Percentiles rank a stretch among this genome's conserved stretches.
phyloP scores from a whole-genome alignment of 2,329 filamentous ascomycete genomes.

The Curvularia verruculosa region DNA sequence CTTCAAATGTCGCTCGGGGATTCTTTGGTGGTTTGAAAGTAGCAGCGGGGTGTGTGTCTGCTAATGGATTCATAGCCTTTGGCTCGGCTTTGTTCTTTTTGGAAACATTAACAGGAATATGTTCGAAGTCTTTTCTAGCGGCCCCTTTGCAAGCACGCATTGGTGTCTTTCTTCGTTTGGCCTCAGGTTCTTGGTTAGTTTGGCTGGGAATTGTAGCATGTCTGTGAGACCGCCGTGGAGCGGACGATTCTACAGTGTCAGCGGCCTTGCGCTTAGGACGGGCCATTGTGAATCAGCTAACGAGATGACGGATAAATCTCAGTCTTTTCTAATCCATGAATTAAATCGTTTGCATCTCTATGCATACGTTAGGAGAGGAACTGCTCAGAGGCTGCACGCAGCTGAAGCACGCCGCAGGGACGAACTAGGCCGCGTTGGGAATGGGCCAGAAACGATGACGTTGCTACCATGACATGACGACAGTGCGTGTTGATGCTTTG shows the following conservation, averaged over 20 bases:
- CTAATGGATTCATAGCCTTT: not conserved
- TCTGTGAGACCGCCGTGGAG: not conserved
- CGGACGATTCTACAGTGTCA: not conserved
- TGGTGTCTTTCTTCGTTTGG: not conserved
- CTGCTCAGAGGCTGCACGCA: not conserved
- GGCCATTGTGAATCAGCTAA: not conserved
- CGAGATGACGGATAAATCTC: not conserved
- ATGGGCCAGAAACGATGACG: not conserved
- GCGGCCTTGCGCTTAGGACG: conserved; percentile 1
- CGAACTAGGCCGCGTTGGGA: not conserved
- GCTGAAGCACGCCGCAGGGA: not conserved
- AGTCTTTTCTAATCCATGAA: not conserved
- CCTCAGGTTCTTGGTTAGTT: not conserved
- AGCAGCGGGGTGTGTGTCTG: not conserved
- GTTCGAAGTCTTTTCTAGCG: not conserved
- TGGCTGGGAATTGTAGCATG: not conserved
- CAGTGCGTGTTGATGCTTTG: not conserved
- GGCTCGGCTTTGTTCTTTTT: not conserved
- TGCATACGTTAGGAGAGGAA: not conserved
- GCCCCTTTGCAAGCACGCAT: not conserved
- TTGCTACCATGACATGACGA: not conserved
- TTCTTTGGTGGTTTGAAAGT: not conserved
- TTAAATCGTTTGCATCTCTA: not conserved
- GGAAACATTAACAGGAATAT: not conserved
- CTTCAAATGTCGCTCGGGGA: conserved; percentile 1